Percentiles rank a stretch among this genome's conserved stretches.
phyloP scores from a whole-genome alignment of 148 eudicot species.

The Euryodendron excelsum region DNA sequence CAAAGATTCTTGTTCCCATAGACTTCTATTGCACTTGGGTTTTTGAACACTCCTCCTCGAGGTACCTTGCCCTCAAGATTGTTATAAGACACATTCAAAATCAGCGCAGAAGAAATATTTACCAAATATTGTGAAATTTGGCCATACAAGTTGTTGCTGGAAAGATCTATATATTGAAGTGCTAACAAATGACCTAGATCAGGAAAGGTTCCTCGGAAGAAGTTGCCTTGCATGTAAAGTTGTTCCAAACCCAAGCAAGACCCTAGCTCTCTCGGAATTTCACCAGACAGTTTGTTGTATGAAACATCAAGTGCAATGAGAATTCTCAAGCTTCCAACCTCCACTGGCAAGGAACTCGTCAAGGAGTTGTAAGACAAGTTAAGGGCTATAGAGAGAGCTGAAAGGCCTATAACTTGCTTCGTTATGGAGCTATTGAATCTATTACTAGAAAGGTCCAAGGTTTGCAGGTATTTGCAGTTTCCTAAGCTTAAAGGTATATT shows the following conservation, averaged over 20 bases:
- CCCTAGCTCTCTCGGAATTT: constrained; percentile 8
- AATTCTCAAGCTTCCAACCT: constrained; percentile 1
- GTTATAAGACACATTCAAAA: too few relatives aligned
- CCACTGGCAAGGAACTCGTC: constrained; percentile 11
- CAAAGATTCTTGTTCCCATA: too few relatives aligned
- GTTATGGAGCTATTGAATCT: background rate
- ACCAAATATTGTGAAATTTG: constrained; percentile 11
- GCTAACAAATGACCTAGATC: background rate
- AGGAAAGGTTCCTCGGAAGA: constrained; percentile 17
- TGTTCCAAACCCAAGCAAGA: background rate
- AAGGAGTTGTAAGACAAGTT: constrained; percentile 10
- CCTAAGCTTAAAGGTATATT: constrained; percentile 9
- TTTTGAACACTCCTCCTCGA: too few relatives aligned
- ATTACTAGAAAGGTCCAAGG: constrained; percentile 3
- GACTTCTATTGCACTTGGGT: too few relatives aligned
- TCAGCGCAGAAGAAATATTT: background rate
- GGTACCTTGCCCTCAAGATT: too few relatives aligned
- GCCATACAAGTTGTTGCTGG: constrained; percentile 20
- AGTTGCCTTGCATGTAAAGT: constrained; percentile 1
- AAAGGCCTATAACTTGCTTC: too few relatives aligned
- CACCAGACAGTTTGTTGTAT: constrained; percentile 14
- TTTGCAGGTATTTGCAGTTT: constrained; percentile 9
- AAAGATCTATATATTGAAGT: constrained; percentile 15
- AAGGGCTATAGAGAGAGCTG: background rate
- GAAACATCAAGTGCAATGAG: constrained; percentile 10